These are phyloP conservation scores for Rauvolfia tetraphylla DNA, from an alignment of 257 asterid genomes.

Conservation along the genomic window DNA sequence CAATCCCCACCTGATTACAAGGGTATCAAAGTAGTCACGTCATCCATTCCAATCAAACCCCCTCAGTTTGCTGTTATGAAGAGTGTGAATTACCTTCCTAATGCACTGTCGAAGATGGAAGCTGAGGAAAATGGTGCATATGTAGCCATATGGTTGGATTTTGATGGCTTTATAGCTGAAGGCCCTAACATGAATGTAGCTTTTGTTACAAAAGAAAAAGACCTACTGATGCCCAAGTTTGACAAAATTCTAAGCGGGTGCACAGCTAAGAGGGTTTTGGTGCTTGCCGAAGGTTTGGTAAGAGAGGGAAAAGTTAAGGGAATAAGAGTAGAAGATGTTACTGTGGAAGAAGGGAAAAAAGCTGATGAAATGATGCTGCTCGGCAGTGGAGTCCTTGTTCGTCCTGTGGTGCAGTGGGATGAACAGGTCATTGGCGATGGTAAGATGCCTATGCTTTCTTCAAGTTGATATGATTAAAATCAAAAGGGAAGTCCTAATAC, in stretches of 20 bases:
- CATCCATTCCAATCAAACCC: slow-evolving; percentile 72
- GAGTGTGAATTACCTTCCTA: slow-evolving; percentile 90
- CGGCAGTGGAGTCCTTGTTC: slow-evolving; percentile 83
- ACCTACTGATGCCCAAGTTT: slow-evolving; percentile 68
- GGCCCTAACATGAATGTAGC: slow-evolving; percentile 98
- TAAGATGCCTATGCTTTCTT: slow-evolving; percentile 22
- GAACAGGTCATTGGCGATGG: slow-evolving; percentile 78
- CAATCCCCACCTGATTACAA: slow-evolving; percentile 41
- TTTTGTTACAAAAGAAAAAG: slow-evolving; percentile 71
- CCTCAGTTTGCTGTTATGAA: slow-evolving; percentile 77
- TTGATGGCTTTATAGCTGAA: slow-evolving; percentile 67
- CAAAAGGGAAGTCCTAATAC: not conserved
- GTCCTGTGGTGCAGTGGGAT: slow-evolving; percentile 90
- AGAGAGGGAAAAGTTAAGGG: slow-evolving; percentile 50
- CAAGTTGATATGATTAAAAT: not conserved
- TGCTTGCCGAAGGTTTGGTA: slow-evolving; percentile 58
- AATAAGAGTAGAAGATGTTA: slow-evolving; percentile 41
- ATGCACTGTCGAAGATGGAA: slow-evolving; percentile 77
- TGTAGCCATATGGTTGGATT: slow-evolving; percentile 83
- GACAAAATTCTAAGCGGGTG: slow-evolving; percentile 82
- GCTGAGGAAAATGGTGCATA: slow-evolving; percentile 72
- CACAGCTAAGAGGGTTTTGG: slow-evolving; percentile 70
- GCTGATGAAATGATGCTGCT: slow-evolving; percentile 89
- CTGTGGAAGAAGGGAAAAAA: slow-evolving; percentile 62
- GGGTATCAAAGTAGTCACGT: slow-evolving; percentile 70